phyloP scores from a whole-genome alignment of 805 yeast genomes.

The Saturnispora ahearnii region DNA sequence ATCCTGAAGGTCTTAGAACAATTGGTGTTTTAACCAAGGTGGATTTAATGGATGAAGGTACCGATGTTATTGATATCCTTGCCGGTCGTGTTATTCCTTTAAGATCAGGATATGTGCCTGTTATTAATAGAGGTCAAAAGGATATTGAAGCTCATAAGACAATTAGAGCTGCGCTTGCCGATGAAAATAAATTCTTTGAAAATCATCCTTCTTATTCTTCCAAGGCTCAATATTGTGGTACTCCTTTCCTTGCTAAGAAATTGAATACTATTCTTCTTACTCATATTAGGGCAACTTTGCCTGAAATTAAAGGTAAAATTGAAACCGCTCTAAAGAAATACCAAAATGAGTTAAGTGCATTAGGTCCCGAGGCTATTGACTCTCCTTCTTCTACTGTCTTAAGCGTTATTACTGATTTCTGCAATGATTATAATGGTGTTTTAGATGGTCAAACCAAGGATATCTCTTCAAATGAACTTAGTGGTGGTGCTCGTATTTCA shows the following conservation, averaged over 20 bases:
- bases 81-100: slow-evolving; percentile 94
- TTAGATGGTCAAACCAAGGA: slow-evolving; percentile 91
- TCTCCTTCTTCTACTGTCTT: slow-evolving; percentile 85
- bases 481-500: slow-evolving; percentile 97
- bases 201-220: slow-evolving; percentile 84
- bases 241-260: slow-evolving; percentile 93
- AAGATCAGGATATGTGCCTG: slow-evolving; percentile 94
- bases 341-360: slow-evolving; percentile 61
- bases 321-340: slow-evolving; percentile 79
- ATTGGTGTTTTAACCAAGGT: slow-evolving; percentile 95
- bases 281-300: slow-evolving; percentile 81
- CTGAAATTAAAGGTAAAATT: slow-evolving; percentile 87
- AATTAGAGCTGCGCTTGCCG: slow-evolving; percentile 75
- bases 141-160: slow-evolving; percentile 87
- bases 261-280: slow-evolving; percentile 79
- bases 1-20: slow-evolving; percentile 92
- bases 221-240: slow-evolving; percentile 94
- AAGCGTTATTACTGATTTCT: slow-evolving; percentile 83
- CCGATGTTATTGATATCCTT: slow-evolving; percentile 90
- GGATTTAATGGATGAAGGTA: slow-evolving; percentile 96
- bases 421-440: slow-evolving; percentile 84
- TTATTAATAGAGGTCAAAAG: slow-evolving; percentile 92
- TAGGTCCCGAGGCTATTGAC: slow-evolving; percentile 87
- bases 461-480: slow-evolving; percentile 76
- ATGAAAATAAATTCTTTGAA: slow-evolving; percentile 77